A percentile compares a stretch with the other conserved stretches of the same genome.
Conservation (phyloP, 2,329 filamentous ascomycete species). For the Paecilomyces sp. region DNA sequence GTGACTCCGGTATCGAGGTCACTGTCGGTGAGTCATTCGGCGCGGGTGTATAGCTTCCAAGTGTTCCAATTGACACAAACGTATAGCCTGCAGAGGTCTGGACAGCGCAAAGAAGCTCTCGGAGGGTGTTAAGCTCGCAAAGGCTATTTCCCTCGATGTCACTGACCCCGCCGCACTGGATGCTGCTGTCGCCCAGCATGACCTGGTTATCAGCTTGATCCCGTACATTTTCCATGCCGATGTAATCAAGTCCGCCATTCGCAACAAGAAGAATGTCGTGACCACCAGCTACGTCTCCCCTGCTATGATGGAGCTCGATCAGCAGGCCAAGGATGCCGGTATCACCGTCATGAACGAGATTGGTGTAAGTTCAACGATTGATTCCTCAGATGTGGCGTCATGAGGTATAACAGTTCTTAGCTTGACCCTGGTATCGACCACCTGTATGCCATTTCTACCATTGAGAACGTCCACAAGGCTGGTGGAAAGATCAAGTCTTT, state of each 20-base stretch:
- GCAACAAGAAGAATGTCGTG: constrained; percentile 90
- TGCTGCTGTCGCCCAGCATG: constrained; percentile 68
- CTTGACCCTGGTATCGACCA: constrained; percentile 33
- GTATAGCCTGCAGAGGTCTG: constrained; percentile 70
- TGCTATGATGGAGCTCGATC: constrained; percentile 83
- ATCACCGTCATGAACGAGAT: constrained; percentile 86
- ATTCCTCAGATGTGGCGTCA: not conserved
- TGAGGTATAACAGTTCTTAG: not conserved
- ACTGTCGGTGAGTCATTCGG: constrained; percentile 51
- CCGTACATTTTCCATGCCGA: constrained; percentile 84
- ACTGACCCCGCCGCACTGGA: constrained; percentile 69
- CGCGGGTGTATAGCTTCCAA: not conserved
- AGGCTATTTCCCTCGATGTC: constrained; percentile 78
- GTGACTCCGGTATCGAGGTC: constrained; percentile 53
- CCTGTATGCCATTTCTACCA: constrained; percentile 77
- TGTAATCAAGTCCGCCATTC: constrained; percentile 90
- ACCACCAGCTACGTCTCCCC: constrained; percentile 91
- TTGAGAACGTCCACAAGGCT: constrained; percentile 68
- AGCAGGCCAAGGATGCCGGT: constrained; percentile 75
- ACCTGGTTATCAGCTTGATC: constrained; percentile 75
- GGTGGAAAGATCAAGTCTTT: constrained; percentile 83
- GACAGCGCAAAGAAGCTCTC: constrained; percentile 68
- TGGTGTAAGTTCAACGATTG: constrained; percentile 35
- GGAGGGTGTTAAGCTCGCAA: constrained; percentile 63
- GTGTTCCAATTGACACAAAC: not conserved